Conservation (phyloP, 2,329 filamentous ascomycete genomes). For the Neofusicoccum sp. region DNA sequence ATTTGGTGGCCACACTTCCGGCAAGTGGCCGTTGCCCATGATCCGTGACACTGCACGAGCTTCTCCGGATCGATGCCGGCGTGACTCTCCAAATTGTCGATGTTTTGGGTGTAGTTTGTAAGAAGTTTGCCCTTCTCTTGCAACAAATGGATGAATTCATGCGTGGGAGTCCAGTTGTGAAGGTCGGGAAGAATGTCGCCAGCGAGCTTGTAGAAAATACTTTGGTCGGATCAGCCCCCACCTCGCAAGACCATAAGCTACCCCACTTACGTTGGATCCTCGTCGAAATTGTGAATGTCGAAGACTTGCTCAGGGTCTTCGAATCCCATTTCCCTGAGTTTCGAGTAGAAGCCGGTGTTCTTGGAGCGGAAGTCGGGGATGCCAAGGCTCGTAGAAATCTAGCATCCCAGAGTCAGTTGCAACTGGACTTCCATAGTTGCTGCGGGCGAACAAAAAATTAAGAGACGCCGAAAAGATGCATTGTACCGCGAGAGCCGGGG, state of each 20-base stretch:
- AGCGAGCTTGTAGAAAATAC: slow-evolving; percentile 86
- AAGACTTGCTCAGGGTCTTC: slow-evolving; percentile 94
- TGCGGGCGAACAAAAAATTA: not conserved
- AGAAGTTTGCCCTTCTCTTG: slow-evolving; percentile 87
- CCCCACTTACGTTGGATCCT: slow-evolving; percentile 64
- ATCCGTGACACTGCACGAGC: slow-evolving; percentile 94
- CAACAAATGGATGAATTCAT: slow-evolving; percentile 88
- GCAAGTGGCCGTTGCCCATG: slow-evolving; percentile 90
- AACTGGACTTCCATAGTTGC: slow-evolving; percentile 29
- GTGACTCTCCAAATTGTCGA: slow-evolving; percentile 90
- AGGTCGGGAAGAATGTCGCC: slow-evolving; percentile 85
- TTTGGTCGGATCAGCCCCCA: not conserved
- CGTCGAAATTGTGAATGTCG: slow-evolving; percentile 82
- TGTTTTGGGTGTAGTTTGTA: slow-evolving; percentile 98
- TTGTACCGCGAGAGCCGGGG: slow-evolving; percentile 38
- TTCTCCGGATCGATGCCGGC: slow-evolving; percentile 81
- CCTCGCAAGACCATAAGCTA: not conserved
- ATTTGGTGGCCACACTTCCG: slow-evolving; percentile 77
- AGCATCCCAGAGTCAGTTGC: not conserved
- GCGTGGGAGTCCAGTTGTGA: slow-evolving; percentile 84
- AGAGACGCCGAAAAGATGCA: slow-evolving; percentile 9
- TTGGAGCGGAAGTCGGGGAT: slow-evolving; percentile 97
- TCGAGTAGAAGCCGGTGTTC: slow-evolving; percentile 86
- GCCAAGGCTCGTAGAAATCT: slow-evolving; percentile 90
- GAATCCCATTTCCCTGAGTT: slow-evolving; percentile 75